phyloP scores from a whole-genome alignment of 345 rosid genomes.

The Citrus sinensis region DNA sequence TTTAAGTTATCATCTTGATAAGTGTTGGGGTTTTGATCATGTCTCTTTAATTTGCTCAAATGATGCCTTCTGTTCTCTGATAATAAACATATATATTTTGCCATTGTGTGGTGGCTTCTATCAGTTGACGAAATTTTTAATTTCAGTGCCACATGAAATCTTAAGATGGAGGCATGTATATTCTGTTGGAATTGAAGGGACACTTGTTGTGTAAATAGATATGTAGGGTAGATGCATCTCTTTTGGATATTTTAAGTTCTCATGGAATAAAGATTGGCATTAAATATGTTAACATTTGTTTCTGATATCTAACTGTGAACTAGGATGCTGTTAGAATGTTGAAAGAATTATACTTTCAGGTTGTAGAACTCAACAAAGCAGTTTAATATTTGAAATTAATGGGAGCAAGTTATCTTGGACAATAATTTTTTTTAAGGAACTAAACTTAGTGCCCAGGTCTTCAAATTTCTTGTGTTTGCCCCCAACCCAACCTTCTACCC shows the following conservation, averaged over 20 bases:
- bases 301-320: no score
- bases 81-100: conserved; percentile 1
- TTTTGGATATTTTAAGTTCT: background rate
- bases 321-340: no score
- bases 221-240: background rate
- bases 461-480: background rate
- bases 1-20: background rate
- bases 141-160: background rate
- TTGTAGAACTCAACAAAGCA: no score
- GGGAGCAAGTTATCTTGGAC: background rate
- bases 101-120: background rate
- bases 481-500: no score
- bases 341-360: no score
- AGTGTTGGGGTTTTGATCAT: background rate
- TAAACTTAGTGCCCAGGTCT: background rate
- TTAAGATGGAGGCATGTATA: background rate
- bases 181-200: background rate
- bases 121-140: background rate
- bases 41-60: background rate
- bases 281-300: no score
- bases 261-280: no score
- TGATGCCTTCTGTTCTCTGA: background rate
- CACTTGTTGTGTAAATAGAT: background rate
- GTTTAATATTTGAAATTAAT: background rate
- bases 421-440: background rate